A percentile compares a stretch with the other conserved stretches of the same genome.
Conservation (phyloP, 768 basidiomycete genomes). For the Termitomyces sp. region DNA sequence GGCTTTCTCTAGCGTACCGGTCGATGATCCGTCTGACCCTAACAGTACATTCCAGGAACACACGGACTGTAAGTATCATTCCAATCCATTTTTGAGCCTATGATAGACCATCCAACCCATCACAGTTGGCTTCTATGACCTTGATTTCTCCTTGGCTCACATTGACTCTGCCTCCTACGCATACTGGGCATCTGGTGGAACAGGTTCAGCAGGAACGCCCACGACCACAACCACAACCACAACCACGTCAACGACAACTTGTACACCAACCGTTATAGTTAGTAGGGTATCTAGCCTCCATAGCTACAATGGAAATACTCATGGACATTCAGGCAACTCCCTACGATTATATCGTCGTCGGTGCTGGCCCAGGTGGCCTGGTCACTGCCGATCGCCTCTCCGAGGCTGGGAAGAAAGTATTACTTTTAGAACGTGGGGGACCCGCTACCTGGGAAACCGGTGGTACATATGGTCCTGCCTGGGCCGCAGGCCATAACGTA, state of each 20-base stretch:
- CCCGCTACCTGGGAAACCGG: constrained; percentile 56
- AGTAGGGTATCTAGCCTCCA: background rate
- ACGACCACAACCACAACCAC: constrained; percentile 15
- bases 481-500: constrained; percentile 42
- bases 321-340: constrained; percentile 28
- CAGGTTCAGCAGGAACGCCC: constrained; percentile 23
- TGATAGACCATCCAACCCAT: background rate
- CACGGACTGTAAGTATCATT: constrained; percentile 42
- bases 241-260: constrained; percentile 24
- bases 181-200: constrained; percentile 43
- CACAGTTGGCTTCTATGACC: constrained; percentile 55
- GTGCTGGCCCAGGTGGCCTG: constrained; percentile 53
- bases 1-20: constrained; percentile 36
- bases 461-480: constrained; percentile 47
- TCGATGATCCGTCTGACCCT: constrained; percentile 45
- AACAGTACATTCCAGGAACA: constrained; percentile 51
- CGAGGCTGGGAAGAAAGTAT: constrained; percentile 56
- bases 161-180: constrained; percentile 41
- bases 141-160: constrained; percentile 40
- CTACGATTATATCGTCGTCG: constrained; percentile 52
- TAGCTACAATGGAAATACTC: background rate
- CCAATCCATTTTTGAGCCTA: background rate
- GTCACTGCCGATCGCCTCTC: constrained; percentile 54
- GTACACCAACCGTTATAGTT: constrained; percentile 23
- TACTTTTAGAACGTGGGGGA: constrained; percentile 59